A percentile compares a stretch with the other conserved stretches of the same genome.
Evolutionary conservation across 441 rosid species (phyloP).

Genomic region (Gossypium gossypioides): DNA sequence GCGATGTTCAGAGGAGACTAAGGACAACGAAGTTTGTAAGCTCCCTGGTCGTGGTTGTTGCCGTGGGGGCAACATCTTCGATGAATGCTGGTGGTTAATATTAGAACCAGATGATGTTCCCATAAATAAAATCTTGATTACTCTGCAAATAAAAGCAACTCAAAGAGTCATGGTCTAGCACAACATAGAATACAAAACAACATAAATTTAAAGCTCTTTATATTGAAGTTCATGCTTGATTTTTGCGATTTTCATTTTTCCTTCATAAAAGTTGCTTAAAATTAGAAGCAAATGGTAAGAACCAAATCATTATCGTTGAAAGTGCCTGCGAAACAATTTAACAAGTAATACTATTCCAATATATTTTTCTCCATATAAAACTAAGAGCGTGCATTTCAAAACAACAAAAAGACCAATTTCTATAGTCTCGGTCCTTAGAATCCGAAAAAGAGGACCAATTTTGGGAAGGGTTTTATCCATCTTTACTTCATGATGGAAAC

Average conservation of each 20-base stretch:
- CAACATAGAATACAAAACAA: neutral
- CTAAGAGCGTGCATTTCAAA: neutral
- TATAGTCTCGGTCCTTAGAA: neutral
- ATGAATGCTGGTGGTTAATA: slow-evolving; percentile 46
- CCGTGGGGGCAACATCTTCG: slow-evolving; percentile 78
- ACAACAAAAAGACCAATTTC: neutral
- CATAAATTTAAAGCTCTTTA: neutral
- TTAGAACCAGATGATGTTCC: slow-evolving; percentile 82
- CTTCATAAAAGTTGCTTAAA: neutral
- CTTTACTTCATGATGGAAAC: neutral
- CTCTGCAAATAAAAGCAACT: slow-evolving; percentile 17
- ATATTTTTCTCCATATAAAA: neutral
- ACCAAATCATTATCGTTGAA: neutral
- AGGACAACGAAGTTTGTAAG: slow-evolving; percentile 64
- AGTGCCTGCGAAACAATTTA: neutral
- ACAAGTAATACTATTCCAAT: neutral
- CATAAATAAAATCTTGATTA: slow-evolving; percentile 33
- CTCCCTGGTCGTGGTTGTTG: slow-evolving; percentile 61
- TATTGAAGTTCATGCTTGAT: neutral
- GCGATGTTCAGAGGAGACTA: slow-evolving; percentile 54
- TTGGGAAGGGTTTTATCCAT: neutral
- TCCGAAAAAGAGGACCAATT: neutral
- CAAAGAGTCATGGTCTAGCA: neutral
- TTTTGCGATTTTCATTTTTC: neutral
- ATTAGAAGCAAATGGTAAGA: neutral